Conservation (phyloP, 2,329 filamentous ascomycete species). For the Corinectria fuckeliana region DNA sequence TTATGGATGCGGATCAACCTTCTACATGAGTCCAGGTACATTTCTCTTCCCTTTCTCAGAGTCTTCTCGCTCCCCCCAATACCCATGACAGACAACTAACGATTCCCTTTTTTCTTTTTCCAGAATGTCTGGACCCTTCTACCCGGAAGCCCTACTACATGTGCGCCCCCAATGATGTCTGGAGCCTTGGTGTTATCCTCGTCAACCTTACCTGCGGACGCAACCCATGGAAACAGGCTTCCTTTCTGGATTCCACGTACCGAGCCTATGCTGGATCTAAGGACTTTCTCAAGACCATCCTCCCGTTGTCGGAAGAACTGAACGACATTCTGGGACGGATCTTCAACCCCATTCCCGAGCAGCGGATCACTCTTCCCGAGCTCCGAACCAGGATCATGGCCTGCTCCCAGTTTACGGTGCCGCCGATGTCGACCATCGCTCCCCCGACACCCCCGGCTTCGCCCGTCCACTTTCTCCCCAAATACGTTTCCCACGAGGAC, state of each 20-base stretch:
- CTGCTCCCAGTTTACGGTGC: conserved; percentile 76
- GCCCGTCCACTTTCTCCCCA: conserved; percentile 46
- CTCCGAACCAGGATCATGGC: conserved; percentile 77
- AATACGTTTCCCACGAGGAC: conserved; percentile 58
- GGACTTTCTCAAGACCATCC: conserved; percentile 89
- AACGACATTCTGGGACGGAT: conserved; percentile 86
- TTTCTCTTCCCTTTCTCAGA: conserved; percentile 23
- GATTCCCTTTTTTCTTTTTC: conserved; percentile 31
- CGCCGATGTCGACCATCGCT: conserved; percentile 42
- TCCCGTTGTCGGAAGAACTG: conserved; percentile 88
- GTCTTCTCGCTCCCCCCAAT: conserved; percentile 4
- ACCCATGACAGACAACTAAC: conserved; percentile 35
- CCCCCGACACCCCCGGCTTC: conserved; percentile 51
- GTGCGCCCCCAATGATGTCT: conserved; percentile 94
- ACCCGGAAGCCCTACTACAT: conserved; percentile 80
- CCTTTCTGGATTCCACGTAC: conserved; percentile 92
- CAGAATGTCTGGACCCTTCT: conserved; percentile 89
- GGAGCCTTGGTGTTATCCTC: conserved; percentile 97
- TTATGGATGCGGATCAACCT: conserved; percentile 97
- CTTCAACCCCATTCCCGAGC: conserved; percentile 84
- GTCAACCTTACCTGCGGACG: conserved; percentile 97
- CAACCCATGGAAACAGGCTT: conserved; percentile 98
- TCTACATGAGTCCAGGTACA: conserved; percentile 99
- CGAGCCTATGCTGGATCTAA: conserved; percentile 84
- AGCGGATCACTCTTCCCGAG: conserved; percentile 82